A percentile compares a stretch with the other conserved stretches of the same genome.
Evolutionary conservation across 2,329 filamentous ascomycete genomes (phyloP).

Genomic region (Stagonosporopsis vannaccii): DNA sequence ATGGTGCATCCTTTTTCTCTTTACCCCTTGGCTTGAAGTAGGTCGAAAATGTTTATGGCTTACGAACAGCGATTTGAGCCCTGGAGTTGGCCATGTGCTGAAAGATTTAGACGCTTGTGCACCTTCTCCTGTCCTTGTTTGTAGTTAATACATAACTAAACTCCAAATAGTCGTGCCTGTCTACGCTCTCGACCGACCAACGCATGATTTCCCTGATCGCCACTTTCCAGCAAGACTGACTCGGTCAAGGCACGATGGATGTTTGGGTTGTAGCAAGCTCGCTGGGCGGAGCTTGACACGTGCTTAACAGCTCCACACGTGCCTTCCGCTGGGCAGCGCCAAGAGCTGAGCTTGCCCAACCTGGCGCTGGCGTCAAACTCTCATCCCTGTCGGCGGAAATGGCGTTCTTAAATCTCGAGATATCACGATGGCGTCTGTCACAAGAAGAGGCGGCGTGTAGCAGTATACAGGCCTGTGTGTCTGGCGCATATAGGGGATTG

Average conservation of each 20-base stretch:
- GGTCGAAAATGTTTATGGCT: too few relatives aligned
- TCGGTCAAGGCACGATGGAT: not conserved
- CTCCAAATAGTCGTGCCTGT: not conserved
- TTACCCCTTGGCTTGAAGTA: too few relatives aligned
- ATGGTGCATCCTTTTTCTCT: too few relatives aligned
- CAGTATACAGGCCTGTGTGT: conserved; percentile 7
- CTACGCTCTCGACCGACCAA: not conserved
- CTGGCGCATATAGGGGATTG: not conserved
- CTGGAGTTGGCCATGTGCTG: too few relatives aligned
- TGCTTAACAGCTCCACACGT: not conserved
- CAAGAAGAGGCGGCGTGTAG: conserved; percentile 14
- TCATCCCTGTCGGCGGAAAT: conserved; percentile 14
- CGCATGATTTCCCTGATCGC: not conserved
- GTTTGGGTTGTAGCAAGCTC: not conserved
- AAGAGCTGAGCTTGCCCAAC: conserved; percentile 4
- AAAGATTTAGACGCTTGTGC: too few relatives aligned
- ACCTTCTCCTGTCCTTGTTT: too few relatives aligned
- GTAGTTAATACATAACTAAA: not conserved
- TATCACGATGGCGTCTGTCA: conserved; percentile 14
- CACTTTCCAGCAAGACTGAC: not conserved
- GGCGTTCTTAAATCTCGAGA: conserved; percentile 5
- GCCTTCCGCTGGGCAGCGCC: conserved; percentile 1
- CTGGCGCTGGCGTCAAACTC: conserved; percentile 12
- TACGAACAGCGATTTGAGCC: too few relatives aligned
- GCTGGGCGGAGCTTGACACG: not conserved